Evolutionary conservation across 306 rosid species (phyloP), one percentile per base, ranked within the genome.

Genomic region (Neltuma alba): DNA sequence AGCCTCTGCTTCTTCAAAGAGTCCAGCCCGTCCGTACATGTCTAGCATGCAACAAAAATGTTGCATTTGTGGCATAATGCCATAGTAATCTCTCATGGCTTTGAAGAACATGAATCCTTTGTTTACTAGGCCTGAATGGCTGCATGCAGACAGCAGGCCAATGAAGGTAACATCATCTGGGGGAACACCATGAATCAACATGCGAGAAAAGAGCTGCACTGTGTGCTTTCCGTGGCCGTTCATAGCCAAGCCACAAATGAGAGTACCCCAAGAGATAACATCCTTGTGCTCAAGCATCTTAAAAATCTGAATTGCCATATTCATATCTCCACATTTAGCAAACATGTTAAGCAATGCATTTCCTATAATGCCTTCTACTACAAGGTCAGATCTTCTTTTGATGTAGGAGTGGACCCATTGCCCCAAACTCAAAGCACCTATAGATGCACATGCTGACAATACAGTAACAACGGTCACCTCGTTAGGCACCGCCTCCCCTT

Each of bases 301-400:
- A 58, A 93, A 90, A 70, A 89, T 81, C 30, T 25, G 79, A 55
- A 87, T 25, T 15, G 90, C 97, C 88, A 37, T 78, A 70, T 76
- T 66, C 70, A 88, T 76, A 72, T 83, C 66, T 5, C 96, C 94
- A 76, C 89, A 90, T 76, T 92, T 93, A 14, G 78, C 92, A 78
- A 90, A 90, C 98, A 90, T 89, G 86, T 92, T 93, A 62, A 93
- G 79, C 80, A 93, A 86, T 0, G 97, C 96, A 80, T 90, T 94
- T 48, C 91, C 96, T 62, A 92, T 78, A 47, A 76, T 91, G 4
- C 85, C 88, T 47, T 81, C 88, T 18, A 80, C 47, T 11, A 8
- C 54, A 75, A 90, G 81, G 79, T 90, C 89, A 60, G 55, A 33
- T 70, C 81, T 84, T 18, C 72, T 10, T 8, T 67, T 85, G 54